These are phyloP conservation scores for Platismatia glauca DNA, from an alignment of 495 filamentous ascomycete genomes.

Conservation along the genomic window DNA sequence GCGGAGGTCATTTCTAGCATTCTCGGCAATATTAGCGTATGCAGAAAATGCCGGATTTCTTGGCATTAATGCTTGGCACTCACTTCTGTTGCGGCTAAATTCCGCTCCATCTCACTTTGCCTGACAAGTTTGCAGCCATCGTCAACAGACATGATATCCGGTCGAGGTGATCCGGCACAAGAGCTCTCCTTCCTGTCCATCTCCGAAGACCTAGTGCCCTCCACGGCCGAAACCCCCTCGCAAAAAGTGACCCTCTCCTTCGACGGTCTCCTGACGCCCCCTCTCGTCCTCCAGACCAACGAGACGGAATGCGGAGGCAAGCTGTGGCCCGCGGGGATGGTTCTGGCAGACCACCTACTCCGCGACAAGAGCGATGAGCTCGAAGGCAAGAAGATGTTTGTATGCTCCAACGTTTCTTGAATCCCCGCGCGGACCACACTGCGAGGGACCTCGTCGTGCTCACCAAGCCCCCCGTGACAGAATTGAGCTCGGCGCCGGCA, in stretches of 20 bases:
- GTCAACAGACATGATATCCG: neutral
- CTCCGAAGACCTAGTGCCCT: conserved; percentile 59
- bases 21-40: no score
- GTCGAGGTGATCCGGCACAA: neutral
- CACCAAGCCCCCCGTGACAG: conserved; percentile 38
- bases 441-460: conserved; percentile 5
- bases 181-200: conserved; percentile 38
- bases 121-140: no score
- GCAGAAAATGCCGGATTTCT: no score
- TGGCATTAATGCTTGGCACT: no score
- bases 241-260: conserved; percentile 58
- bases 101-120: neutral
- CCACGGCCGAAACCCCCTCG: conserved; percentile 55
- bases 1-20: no score
- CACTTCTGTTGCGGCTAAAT: no score
- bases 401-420: conserved; percentile 24
- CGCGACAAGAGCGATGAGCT: conserved; percentile 52
- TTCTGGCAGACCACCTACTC: conserved; percentile 75
- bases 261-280: conserved; percentile 57
- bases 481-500: conserved; percentile 85
- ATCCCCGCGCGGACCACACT: neutral
- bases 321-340: conserved; percentile 89
- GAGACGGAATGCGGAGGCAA: conserved; percentile 79
- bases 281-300: conserved; percentile 74
- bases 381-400: conserved; percentile 63